Conservation (phyloP, 306 rosid species). For the Acmispon strigosus region DNA sequence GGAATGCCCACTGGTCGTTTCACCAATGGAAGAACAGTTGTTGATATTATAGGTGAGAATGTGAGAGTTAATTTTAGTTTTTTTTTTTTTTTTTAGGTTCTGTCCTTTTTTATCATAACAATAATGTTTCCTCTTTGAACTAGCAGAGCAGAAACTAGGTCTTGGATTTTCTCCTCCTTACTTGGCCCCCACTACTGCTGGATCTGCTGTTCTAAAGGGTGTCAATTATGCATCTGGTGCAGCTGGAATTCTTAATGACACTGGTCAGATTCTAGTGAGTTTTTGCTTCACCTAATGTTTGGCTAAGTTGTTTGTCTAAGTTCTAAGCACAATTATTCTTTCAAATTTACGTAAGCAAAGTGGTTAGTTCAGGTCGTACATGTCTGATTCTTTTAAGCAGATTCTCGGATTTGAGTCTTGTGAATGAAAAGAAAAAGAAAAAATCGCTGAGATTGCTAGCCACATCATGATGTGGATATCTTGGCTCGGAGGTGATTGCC, state of each 20-base stretch:
- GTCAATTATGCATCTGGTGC: slow-evolving; percentile 78
- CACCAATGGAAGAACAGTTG: slow-evolving; percentile 60
- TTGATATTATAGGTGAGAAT: slow-evolving; percentile 52
- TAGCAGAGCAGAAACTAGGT: slow-evolving; percentile 49
- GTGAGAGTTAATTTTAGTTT: neutral
- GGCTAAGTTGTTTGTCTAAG: too few relatives aligned
- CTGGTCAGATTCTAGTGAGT: slow-evolving; percentile 53
- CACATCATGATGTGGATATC: too few relatives aligned
- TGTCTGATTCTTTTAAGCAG: too few relatives aligned
- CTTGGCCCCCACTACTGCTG: slow-evolving; percentile 54
- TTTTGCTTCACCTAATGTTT: neutral
- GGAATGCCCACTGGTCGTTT: slow-evolving; percentile 63
- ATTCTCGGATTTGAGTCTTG: too few relatives aligned
- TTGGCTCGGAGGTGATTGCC: too few relatives aligned
- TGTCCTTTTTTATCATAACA: neutral
- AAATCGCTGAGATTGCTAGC: too few relatives aligned
- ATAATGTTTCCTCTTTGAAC: neutral
- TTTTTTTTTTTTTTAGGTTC: neutral
- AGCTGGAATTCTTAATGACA: slow-evolving; percentile 55
- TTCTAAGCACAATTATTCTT: neutral
- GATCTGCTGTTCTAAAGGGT: slow-evolving; percentile 42
- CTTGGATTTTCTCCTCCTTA: slow-evolving; percentile 49
- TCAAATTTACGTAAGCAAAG: neutral
- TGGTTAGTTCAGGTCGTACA: too few relatives aligned
- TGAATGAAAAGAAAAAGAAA: too few relatives aligned